Percentiles rank a stretch among this genome's conserved stretches.
Conservation (phyloP, 164 flowering plant species). For the Magnolia sinica region DNA sequence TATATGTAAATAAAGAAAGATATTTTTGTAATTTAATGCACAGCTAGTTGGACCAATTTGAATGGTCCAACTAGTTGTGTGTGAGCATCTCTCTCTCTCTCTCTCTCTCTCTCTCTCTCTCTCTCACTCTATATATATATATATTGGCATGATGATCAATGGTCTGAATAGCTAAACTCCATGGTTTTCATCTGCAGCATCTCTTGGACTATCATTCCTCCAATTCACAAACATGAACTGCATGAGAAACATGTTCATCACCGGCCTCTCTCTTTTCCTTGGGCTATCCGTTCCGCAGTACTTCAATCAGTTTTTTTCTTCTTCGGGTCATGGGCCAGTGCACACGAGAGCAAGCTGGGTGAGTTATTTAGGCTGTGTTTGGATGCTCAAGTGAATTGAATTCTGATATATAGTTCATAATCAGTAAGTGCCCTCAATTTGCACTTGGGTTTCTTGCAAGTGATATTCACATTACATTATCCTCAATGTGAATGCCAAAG, state of each 20-base stretch:
- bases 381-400: neutral
- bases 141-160: neutral
- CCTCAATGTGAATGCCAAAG: no score
- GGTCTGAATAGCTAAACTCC: neutral
- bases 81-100: no score
- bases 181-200: slow-evolving; percentile 7
- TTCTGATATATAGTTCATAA: no score
- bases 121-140: no score
- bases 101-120: no score
- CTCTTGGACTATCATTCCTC: slow-evolving; percentile 24
- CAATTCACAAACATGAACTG: slow-evolving; percentile 38
- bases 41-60: no score
- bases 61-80: no score
- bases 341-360: slow-evolving; percentile 32
- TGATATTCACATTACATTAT: no score
- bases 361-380: neutral
- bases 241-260: slow-evolving; percentile 27
- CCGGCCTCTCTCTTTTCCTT: slow-evolving; percentile 26
- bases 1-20: no score
- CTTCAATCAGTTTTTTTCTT: slow-evolving; percentile 24
- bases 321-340: slow-evolving; percentile 21
- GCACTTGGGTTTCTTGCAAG: no score
- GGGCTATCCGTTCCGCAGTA: slow-evolving; percentile 32
- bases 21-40: no score
- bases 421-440: no score